phyloP scores from a whole-genome alignment of 1,284 basidiomycete genomes.

The Malassezia nana region DNA sequence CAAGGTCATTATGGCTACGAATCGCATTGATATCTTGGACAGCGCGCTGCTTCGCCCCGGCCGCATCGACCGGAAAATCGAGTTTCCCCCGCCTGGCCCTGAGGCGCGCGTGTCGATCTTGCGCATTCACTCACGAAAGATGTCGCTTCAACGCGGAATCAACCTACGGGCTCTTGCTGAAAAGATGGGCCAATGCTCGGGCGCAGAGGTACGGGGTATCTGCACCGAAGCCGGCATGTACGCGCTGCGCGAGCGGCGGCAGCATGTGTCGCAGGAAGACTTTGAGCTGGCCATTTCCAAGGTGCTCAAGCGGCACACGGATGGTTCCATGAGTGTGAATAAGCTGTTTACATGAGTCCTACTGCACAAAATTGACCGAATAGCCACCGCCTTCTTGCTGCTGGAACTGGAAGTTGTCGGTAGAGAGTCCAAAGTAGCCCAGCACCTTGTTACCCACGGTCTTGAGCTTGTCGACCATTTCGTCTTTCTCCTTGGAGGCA shows the following conservation, averaged over 20 bases:
- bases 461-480: slow-evolving; percentile 87
- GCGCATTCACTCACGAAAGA: slow-evolving; percentile 95
- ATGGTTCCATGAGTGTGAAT: slow-evolving; percentile 44
- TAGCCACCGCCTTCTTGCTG: slow-evolving; percentile 72
- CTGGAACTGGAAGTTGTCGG: slow-evolving; percentile 72
- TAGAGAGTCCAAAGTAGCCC: slow-evolving; percentile 48
- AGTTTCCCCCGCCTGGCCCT: slow-evolving; percentile 95
- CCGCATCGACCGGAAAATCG: slow-evolving; percentile 96
- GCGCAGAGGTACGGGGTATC: slow-evolving; percentile 94
- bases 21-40: slow-evolving; percentile 95
- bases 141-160: slow-evolving; percentile 95
- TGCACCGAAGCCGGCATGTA: slow-evolving; percentile 99
- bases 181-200: slow-evolving; percentile 98
- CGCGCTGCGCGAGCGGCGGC: slow-evolving; percentile 81
- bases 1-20: slow-evolving; percentile 98
- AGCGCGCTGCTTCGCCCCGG: slow-evolving; percentile 87
- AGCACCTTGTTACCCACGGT: slow-evolving; percentile 80
- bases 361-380: slow-evolving; percentile 64
- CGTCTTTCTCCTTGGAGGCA: slow-evolving; percentile 60
- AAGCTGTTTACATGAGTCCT: slow-evolving; percentile 49
- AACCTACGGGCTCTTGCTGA: slow-evolving; percentile 87
- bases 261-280: slow-evolving; percentile 92
- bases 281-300: slow-evolving; percentile 97
- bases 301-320: slow-evolving; percentile 52
- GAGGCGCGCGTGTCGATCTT: slow-evolving; percentile 94